Evolutionary conservation across 2,329 filamentous ascomycete genomes (phyloP).

Genomic region (Beauveria medogensis): DNA sequence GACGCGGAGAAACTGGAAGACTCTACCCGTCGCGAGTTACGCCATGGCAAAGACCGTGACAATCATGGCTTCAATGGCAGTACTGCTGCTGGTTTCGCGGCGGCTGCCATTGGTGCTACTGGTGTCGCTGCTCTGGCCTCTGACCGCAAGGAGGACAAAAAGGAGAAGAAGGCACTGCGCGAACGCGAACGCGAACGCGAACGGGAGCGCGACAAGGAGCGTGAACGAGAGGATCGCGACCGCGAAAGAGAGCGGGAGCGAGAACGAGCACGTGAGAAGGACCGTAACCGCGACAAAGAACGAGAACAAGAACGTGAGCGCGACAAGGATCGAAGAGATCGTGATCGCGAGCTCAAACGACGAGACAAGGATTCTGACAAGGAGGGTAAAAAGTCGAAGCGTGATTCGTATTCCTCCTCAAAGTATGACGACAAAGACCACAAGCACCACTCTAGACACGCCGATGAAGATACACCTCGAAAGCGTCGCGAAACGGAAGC

Average conservation of each 20-base stretch:
- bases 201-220: conserved; percentile 13
- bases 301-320: conserved; percentile 17
- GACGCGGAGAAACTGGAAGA: conserved; percentile 37
- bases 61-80: conserved; percentile 27
- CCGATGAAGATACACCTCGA: conserved; percentile 24
- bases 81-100: conserved; percentile 36
- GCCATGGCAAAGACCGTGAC: conserved; percentile 10
- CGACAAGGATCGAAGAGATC: conserved; percentile 20
- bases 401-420: conserved; percentile 20
- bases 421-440: conserved; percentile 21
- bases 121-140: conserved; percentile 30
- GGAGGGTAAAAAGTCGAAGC: conserved; percentile 21
- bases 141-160: conserved; percentile 18
- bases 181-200: conserved; percentile 13
- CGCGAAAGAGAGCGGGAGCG: background rate
- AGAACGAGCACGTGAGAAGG: conserved; percentile 16
- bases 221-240: conserved; percentile 1
- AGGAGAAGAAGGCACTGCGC: conserved; percentile 14
- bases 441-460: conserved; percentile 23
- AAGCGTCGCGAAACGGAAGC: conserved; percentile 22
- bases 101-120: conserved; percentile 41
- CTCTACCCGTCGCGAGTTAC: conserved; percentile 27
- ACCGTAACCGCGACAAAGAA: conserved; percentile 14
- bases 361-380: conserved; percentile 11
- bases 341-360: conserved; percentile 22